These are phyloP conservation scores for Fraxinus paxiana DNA, from an alignment of 305 asterid genomes.

Conservation along the genomic window DNA sequence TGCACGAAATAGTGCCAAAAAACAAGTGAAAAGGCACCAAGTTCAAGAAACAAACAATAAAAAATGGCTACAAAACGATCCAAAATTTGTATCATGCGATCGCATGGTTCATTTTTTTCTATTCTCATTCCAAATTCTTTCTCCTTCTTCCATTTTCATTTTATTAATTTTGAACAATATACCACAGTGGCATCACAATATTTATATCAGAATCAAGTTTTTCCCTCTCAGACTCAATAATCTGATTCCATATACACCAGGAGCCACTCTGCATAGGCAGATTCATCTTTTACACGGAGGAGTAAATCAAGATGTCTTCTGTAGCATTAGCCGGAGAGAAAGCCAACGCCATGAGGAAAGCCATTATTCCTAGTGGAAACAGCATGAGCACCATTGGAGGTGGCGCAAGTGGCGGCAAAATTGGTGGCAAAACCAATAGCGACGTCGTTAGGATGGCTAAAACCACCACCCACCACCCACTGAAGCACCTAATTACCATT, in stretches of 20 bases:
- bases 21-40: too few species aligned
- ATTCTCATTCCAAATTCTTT: too few species aligned
- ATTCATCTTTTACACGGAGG: constrained; percentile 14
- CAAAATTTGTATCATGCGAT: too few species aligned
- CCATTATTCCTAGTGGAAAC: constrained; percentile 52
- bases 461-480: constrained; percentile 40
- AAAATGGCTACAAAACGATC: too few species aligned
- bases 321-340: constrained; percentile 26
- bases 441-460: constrained; percentile 32
- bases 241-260: background rate
- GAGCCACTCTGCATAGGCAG: background rate
- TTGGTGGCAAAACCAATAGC: constrained; percentile 37
- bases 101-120: too few species aligned
- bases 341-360: constrained; percentile 41
- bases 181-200: background rate
- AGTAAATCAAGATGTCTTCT: constrained; percentile 7
- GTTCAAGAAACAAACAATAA: too few species aligned
- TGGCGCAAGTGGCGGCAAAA: constrained; percentile 43
- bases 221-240: background rate
- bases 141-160: too few species aligned
- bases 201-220: background rate
- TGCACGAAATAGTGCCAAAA: too few species aligned
- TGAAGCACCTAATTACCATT: constrained; percentile 17
- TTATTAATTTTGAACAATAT: too few species aligned
- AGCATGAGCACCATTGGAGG: constrained; percentile 48